Conservation (phyloP, 257 asterid species). For the Paulownia fortunei region DNA sequence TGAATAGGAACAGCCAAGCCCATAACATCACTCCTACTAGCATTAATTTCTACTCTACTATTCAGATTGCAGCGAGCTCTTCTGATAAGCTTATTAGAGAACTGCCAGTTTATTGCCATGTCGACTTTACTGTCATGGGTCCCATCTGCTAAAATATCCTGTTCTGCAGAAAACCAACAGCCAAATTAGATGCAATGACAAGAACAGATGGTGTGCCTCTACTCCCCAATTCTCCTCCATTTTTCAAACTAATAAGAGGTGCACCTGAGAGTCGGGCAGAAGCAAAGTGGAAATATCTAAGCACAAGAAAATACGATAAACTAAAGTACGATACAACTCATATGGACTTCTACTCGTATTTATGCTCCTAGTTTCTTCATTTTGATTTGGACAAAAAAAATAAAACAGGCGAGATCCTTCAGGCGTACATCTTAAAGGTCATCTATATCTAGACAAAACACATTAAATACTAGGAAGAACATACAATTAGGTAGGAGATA, state of each 20-base stretch:
- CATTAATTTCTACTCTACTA: not conserved
- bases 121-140: conserved; percentile 18
- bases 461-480: not conserved
- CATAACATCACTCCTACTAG: conserved; percentile 12
- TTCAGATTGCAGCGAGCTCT: conserved; percentile 20
- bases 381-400: not conserved
- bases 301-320: not conserved
- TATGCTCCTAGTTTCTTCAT: not conserved
- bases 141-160: conserved; percentile 27
- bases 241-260: not conserved
- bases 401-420: not conserved
- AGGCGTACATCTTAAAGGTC: not conserved
- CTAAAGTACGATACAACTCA: not conserved
- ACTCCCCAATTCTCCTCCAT: not conserved
- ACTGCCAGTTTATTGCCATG: conserved; percentile 24
- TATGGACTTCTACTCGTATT: not conserved
- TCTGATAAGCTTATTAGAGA: conserved; percentile 23
- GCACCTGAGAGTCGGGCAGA: not conserved
- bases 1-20: conserved; percentile 25
- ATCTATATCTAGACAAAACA: not conserved
- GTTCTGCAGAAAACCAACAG: conserved; percentile 40
- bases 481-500: not conserved
- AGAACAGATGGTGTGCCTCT: not conserved
- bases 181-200: not conserved
- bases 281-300: not conserved